Conservation (phyloP, 108 stramenopile species). For the Mediolabrus comicus region DNA sequence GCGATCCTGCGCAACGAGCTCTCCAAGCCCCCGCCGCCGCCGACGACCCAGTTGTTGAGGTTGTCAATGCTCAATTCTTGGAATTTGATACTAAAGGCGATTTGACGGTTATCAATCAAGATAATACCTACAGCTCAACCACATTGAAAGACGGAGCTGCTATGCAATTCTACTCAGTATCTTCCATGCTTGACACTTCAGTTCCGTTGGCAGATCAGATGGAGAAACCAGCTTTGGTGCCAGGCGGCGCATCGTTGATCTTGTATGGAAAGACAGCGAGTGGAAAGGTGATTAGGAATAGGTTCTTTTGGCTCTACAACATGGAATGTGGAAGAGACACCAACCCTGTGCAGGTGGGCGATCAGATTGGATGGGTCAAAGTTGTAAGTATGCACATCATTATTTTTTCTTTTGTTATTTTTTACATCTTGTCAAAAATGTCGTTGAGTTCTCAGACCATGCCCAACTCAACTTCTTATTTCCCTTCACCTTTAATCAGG, state of each 20-base stretch:
- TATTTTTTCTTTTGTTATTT: background rate
- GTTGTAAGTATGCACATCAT: conserved; percentile 24
- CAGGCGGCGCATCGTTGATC: conserved; percentile 38
- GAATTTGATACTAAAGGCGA: conserved; percentile 22
- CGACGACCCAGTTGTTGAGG: conserved; percentile 1
- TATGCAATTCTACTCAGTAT: conserved; percentile 18
- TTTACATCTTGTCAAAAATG: too few relatives aligned
- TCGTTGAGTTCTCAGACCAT: too few relatives aligned
- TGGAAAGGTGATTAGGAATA: conserved; percentile 30
- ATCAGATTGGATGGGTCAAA: conserved; percentile 42
- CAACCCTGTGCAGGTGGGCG: conserved; percentile 14
- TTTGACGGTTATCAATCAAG: conserved; percentile 27
- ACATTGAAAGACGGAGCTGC: conserved; percentile 11
- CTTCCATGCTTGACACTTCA: conserved; percentile 3
- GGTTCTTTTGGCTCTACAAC: conserved; percentile 41
- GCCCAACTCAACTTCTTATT: background rate
- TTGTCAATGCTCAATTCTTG: conserved; percentile 37
- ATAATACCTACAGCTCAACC: conserved; percentile 15
- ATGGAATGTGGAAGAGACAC: conserved; percentile 4
- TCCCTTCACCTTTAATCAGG: background rate
- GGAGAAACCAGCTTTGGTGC: conserved; percentile 3
- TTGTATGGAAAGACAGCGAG: conserved; percentile 24
- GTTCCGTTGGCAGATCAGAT: conserved; percentile 12
- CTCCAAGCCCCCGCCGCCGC: background rate
- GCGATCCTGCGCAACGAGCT: background rate